Evolutionary conservation across 495 filamentous ascomycete genomes (phyloP).

Genomic region (Daldinia bambusicola): DNA sequence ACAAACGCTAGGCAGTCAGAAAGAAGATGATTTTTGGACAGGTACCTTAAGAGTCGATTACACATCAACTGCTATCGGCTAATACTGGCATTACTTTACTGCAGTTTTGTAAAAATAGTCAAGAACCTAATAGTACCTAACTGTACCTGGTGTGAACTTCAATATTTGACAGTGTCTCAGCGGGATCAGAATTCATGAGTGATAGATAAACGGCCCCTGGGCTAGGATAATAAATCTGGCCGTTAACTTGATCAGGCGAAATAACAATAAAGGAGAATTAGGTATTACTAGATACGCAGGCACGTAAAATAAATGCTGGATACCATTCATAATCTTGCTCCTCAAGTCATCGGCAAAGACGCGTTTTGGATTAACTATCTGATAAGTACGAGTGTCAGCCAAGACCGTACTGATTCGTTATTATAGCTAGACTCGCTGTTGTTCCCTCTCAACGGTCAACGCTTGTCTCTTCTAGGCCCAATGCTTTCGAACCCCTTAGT

Average conservation of each 20-base stretch:
- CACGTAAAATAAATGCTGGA: neutral
- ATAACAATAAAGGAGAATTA: too few species aligned
- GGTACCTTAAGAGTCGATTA: neutral
- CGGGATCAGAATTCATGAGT: too few species aligned
- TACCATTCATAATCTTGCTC: neutral
- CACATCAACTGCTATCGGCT: neutral
- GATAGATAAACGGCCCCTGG: too few species aligned
- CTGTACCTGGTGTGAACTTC: too few species aligned
- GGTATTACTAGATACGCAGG: too few species aligned
- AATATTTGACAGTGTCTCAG: too few species aligned
- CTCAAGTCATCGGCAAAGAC: neutral
- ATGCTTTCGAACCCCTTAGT: neutral
- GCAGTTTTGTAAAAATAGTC: neutral
- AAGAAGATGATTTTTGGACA: neutral
- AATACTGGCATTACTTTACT: neutral
- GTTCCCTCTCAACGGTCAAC: neutral
- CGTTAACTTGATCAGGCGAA: too few species aligned
- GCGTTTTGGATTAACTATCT: neutral
- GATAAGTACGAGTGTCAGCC: slow-evolving; percentile 4
- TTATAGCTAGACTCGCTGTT: slow-evolving; percentile 4
- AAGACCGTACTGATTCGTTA: neutral
- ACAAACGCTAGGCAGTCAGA: neutral
- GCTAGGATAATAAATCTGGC: too few species aligned
- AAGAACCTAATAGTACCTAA: neutral
- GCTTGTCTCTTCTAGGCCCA: neutral